Base-by-base conservation (phyloP, 2,329 filamentous ascomycete species). In the Cadophora sp. region DNA sequence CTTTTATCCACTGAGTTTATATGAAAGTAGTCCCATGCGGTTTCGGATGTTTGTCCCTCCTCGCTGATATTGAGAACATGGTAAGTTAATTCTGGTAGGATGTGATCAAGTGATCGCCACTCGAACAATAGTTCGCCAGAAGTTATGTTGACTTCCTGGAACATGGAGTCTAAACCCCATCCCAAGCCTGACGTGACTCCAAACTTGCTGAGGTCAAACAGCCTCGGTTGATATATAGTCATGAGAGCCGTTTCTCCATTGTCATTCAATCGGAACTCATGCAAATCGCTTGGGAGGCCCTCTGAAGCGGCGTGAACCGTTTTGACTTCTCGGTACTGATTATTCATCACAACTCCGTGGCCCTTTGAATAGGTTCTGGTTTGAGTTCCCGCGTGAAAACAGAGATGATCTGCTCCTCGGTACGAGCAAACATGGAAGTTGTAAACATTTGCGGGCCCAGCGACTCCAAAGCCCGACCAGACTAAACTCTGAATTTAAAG, bases 31-130 rank as follows among this genome's bases (percentile, higher is more conserved):
- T 63, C 50, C 36, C 24, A 65, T 16, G 43, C 30, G 14, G 8
- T 20, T 53, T 60, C 33, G 39, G n/a, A 4, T 13, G 13, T 20
- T 24, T 24, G 22, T 16, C 43, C 30, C 20, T 22, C 47, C n/a
- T 22, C n/a, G 20, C 47, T 48, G 9, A 22, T 24, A 27, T 47
- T 30, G 41, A 20, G 20, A 5, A n/a, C 27, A 39, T 62, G 27
- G 27, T 43, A 59, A 55, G 4, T 16, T 11, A 22, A n/a, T 7
- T 47, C 58, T 14, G 24, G 43, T 16, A 24, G 45, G 11, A 53
- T n/a, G 20, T 58, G 62, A 48, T 64, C 62, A 16, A 58, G 39
- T 8, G 62, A 58, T 11, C 41, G 62, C 62, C 62, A 64, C n/a
- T 64, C 62, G 27, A 64, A 64, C 6, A 64, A 24, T 11, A 58